Base-by-base conservation (phyloP, 306 rosid genomes). In the Benincasa hispida region DNA sequence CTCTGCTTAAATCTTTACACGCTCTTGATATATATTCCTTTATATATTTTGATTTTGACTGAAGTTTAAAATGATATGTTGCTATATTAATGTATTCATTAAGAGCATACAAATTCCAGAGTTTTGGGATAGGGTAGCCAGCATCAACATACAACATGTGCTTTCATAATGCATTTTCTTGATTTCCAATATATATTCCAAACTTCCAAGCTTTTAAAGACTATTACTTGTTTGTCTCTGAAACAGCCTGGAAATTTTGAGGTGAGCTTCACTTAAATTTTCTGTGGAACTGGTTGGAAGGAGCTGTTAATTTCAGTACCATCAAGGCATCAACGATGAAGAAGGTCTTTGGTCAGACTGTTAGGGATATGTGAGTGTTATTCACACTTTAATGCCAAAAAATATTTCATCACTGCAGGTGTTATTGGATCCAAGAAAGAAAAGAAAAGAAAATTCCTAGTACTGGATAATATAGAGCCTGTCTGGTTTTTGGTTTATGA, bases 291-390 rank as follows among this genome's bases (percentile, higher is more conserved):
- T 55, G 50, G 34, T 74, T 74, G 80, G 61, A 48, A 63, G 72
- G 80, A 77, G 53, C 74, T 65, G 22, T 34, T 77, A 63, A 37
- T 48, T 65, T 63, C 21, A 67, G 75, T 67, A 66, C 63, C 66
- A 50, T 53, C 55, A 42, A 67, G 56, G 74, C 74, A 68, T 72
- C 63, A 78, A 82, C 19, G 30, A 94, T 94, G 99, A 94, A 94
- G 99, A 94, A 94, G 85, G 99, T 61, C 82, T 82, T 94, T 81
- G 96, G 82, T 81, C 99, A 92, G 89, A 94, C 99, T 81, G 96
- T 94, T 73, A 86, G 99, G 87, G 99, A 94, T 83, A 70, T 94
- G 99, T 94, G 86, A 88, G 97, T 86, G 13, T 81, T 74, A 22
- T 32, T 58, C 24, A 75, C 41, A 22, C 79, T 67, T 22, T 75